Evolutionary conservation across 257 asterid species (phyloP).

Genomic region (Haberlea rhodopensis): DNA sequence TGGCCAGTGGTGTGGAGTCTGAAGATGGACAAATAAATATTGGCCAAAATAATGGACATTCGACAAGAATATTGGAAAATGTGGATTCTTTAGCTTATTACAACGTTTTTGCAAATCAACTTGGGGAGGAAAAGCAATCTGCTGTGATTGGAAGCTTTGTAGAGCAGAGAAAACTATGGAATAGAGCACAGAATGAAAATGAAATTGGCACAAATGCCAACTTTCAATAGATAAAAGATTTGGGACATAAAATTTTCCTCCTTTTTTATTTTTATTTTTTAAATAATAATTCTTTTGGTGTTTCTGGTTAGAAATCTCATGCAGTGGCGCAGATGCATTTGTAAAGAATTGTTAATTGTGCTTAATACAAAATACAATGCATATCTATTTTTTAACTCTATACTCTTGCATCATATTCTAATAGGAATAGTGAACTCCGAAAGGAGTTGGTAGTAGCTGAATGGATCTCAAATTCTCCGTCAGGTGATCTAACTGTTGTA

Average conservation of each 20-base stretch:
- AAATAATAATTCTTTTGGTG: conserved; percentile 15
- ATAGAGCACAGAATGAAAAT: conserved; percentile 26
- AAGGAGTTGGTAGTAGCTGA: too few species aligned
- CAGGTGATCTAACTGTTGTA: background rate
- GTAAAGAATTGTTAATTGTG: background rate
- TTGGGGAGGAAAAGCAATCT: conserved; percentile 53
- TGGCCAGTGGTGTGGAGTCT: conserved; percentile 49
- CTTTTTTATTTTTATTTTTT: too few species aligned
- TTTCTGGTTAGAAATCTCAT: background rate
- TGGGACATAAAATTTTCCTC: background rate
- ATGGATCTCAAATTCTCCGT: background rate
- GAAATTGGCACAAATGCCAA: conserved; percentile 3
- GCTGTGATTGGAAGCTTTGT: conserved; percentile 73
- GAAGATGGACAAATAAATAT: conserved; percentile 53
- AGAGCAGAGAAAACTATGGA: conserved; percentile 65
- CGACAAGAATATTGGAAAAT: conserved; percentile 53
- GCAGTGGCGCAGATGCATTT: background rate
- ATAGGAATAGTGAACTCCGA: background rate
- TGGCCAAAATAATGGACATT: conserved; percentile 41
- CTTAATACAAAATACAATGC: too few species aligned
- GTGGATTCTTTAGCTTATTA: conserved; percentile 52
- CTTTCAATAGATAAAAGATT: background rate
- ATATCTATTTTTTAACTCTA: background rate
- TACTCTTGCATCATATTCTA: background rate
- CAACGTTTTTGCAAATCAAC: conserved; percentile 42